These are phyloP conservation scores for Candida pseudoviswanathii DNA, from an alignment of 1,139 yeast species.

Conservation along the genomic window DNA sequence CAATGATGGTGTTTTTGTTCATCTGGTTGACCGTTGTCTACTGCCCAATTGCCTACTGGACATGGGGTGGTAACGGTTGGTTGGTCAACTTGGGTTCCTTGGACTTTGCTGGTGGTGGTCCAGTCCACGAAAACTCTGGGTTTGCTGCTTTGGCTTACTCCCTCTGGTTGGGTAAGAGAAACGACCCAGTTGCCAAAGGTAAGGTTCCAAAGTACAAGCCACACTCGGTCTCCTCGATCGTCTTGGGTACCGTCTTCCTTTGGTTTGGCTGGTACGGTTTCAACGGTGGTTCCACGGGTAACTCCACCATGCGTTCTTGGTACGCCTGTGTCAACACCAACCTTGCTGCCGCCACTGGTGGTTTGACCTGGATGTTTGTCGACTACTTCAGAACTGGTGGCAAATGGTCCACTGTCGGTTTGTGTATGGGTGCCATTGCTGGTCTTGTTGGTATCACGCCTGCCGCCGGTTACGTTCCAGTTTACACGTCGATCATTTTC, in stretches of 20 bases:
- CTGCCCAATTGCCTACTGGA: slow-evolving; percentile 95
- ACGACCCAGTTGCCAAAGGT: slow-evolving; percentile 71
- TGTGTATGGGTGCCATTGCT: slow-evolving; percentile 91
- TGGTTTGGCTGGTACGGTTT: slow-evolving; percentile 99
- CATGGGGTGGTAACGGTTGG: slow-evolving; percentile 96
- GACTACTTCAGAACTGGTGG: slow-evolving; percentile 88
- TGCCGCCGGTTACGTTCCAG: slow-evolving; percentile 94
- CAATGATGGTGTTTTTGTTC: slow-evolving; percentile 92
- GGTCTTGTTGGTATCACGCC: slow-evolving; percentile 97
- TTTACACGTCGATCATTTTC: slow-evolving; percentile 82
- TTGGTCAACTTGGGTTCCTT: slow-evolving; percentile 75
- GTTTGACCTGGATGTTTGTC: slow-evolving; percentile 88
- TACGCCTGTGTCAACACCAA: slow-evolving; percentile 92
- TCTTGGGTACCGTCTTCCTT: slow-evolving; percentile 89
- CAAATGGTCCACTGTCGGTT: slow-evolving; percentile 93
- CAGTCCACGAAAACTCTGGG: slow-evolving; percentile 94
- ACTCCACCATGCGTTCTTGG: slow-evolving; percentile 88
- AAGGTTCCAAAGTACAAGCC: slow-evolving; percentile 88
- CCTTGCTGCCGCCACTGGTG: slow-evolving; percentile 90
- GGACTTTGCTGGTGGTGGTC: slow-evolving; percentile 98
- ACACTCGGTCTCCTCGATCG: slow-evolving; percentile 85
- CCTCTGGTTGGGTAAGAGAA: slow-evolving; percentile 85
- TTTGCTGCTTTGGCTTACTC: slow-evolving; percentile 95
- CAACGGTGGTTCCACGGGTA: slow-evolving; percentile 97
- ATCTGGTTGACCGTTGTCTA: slow-evolving; percentile 96